Conservation (phyloP, 2,329 filamentous ascomycete species). For the Cytospora mali region DNA sequence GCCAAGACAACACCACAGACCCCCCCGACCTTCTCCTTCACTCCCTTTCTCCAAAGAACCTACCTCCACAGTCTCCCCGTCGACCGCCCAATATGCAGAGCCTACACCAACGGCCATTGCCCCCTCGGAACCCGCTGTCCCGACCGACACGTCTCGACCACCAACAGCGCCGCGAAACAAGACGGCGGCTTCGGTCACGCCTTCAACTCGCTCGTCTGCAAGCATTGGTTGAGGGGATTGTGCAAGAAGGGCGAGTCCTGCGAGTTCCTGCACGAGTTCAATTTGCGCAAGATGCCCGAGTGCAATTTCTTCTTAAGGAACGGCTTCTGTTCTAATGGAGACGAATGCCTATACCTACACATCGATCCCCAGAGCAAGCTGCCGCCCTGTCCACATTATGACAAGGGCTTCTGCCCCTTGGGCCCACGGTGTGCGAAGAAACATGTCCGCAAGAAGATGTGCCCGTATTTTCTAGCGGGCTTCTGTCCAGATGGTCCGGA, state of each 20-base stretch:
- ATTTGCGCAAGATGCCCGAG: conserved; percentile 96
- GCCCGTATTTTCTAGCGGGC: conserved; percentile 84
- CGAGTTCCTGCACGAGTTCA: conserved; percentile 99
- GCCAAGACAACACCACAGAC: conserved; percentile 52
- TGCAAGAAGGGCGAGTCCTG: conserved; percentile 97
- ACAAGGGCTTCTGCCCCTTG: conserved; percentile 90
- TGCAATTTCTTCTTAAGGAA: conserved; percentile 95
- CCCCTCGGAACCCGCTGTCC: conserved; percentile 82
- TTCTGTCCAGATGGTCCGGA: conserved; percentile 84
- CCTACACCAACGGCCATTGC: conserved; percentile 84
- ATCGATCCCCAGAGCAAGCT: conserved; percentile 80
- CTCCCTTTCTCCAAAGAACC: conserved; percentile 78
- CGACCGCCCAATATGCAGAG: conserved; percentile 79
- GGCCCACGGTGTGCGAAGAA: conserved; percentile 86
- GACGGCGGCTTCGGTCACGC: conserved; percentile 44
- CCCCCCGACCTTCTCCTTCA: conserved; percentile 76
- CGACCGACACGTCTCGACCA: conserved; percentile 70
- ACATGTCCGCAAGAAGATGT: conserved; percentile 81
- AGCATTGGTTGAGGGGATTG: conserved; percentile 95
- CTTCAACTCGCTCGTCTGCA: conserved; percentile 88
- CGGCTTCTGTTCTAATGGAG: conserved; percentile 93
- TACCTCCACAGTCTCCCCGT: conserved; percentile 83
- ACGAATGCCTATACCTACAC: conserved; percentile 93
- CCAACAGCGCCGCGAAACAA: conserved; percentile 36
- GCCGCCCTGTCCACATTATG: conserved; percentile 86